Conservation (phyloP, 352 stramenopile genomes). For the Phytophthora aleatoria region DNA sequence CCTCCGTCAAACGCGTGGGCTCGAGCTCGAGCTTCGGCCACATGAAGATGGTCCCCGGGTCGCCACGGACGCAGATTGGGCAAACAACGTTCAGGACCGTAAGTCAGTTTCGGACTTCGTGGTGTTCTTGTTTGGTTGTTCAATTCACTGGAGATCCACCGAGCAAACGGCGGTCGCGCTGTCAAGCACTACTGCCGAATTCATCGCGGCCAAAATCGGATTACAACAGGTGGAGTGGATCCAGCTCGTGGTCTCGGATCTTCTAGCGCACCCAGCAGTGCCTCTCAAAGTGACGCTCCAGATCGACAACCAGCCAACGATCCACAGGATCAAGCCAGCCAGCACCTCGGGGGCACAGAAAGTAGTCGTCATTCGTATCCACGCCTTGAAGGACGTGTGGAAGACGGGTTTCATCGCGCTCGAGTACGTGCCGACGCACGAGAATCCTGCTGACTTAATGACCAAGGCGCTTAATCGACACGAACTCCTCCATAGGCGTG, state of each 20-base stretch:
- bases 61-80: constrained; percentile 1
- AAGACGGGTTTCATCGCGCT: not conserved
- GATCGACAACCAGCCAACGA: not conserved
- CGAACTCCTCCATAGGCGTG: not conserved
- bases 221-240: not conserved
- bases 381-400: not conserved
- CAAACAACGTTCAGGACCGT: not conserved
- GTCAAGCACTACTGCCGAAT: not conserved
- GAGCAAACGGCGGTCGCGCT: not conserved
- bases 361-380: not conserved
- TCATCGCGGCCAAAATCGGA: not conserved
- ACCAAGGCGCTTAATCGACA: not conserved
- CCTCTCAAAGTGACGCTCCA: not conserved
- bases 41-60: not conserved
- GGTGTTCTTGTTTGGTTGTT: constrained; percentile 1
- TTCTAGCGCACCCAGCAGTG: not conserved
- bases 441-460: not conserved
- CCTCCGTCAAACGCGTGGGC: not conserved
- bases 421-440: not conserved
- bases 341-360: not conserved
- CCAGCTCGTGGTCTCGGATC: not conserved
- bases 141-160: not conserved
- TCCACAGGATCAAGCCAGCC: not conserved
- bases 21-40: not conserved
- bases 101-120: not conserved